Conservation (phyloP, 2,329 filamentous ascomycete genomes). For the Ceratocystis alfenasii region DNA sequence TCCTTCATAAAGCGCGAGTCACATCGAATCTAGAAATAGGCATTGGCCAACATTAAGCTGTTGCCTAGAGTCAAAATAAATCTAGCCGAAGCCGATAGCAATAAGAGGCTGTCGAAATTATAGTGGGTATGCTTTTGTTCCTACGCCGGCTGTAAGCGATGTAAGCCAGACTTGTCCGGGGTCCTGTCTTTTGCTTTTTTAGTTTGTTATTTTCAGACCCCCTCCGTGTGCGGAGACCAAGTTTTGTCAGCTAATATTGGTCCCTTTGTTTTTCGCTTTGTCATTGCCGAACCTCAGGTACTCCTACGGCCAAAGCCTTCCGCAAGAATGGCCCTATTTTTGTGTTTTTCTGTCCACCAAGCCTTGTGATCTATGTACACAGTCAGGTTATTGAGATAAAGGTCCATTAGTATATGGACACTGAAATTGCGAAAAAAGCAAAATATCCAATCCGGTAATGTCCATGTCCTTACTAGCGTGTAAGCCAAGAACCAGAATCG, state of each 20-base stretch:
- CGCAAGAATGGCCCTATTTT: not conserved
- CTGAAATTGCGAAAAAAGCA: not conserved
- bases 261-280: not conserved
- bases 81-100: too few relatives aligned
- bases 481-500: not conserved
- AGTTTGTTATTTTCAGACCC: too few relatives aligned
- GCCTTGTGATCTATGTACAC: not conserved
- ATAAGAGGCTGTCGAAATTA: not conserved
- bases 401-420: not conserved
- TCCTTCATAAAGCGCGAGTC: too few relatives aligned
- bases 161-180: not conserved
- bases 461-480: not conserved
- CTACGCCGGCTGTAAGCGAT: conserved; percentile 1
- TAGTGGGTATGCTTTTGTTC: not conserved
- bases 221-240: not conserved
- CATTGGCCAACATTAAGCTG: not conserved
- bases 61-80: not conserved
- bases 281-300: not conserved
- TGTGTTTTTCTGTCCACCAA: not conserved
- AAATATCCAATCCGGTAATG: not conserved
- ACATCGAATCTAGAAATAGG: not conserved
- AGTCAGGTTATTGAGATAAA: not conserved
- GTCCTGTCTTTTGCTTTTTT: not conserved
- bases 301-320: conserved; percentile 3
- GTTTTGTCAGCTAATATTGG: not conserved